Base-by-base conservation (phyloP, 2,329 filamentous ascomycete genomes). In the Hymenotorrendiella dingleyae region DNA sequence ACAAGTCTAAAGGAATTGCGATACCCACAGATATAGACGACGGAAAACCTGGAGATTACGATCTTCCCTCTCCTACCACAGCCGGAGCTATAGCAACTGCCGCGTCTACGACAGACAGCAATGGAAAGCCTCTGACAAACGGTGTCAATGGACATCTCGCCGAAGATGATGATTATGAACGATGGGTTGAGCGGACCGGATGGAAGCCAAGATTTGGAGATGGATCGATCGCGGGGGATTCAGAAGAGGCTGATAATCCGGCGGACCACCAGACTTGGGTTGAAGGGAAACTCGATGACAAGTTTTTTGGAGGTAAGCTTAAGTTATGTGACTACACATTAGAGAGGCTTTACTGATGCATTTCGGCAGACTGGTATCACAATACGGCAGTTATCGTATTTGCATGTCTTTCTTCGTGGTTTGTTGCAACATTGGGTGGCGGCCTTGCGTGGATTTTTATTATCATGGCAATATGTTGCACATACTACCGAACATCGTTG, bases 401-500 rank as follows among this genome's bases (percentile, higher is more conserved):
- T 61, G 88, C 91, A 39, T 96, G 89, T 61, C 71, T 98, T 40
- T 72, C 79, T 22, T 95, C 91, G 17, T 98, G 91, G 90, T 73
- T 95, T 4, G 74, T 96, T 27, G 91, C 90, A 22, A 73, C 91
- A 16, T 71, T 98, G 8, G 93, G 94, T 32, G 93, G 93, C 47
- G 93, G 93, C 17, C 73, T 98, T 11, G 90, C 79, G 46, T 98
- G 91, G 91, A 74, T 98, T 49, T 84, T 96, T 57, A 78, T 97
- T 53, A 74, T 98, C 62, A 95, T 97, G 86, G 86, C 88, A 19
- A 70, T 80, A 52, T 97, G 93, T 66, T 84, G 83, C 41, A 97
- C 93, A 40, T 98, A 97, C 71, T 98, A 98, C 66, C 80, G 93
- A 49, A 98, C 93, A 22, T 98, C 93, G 2, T 77, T 96, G 52